Base-by-base conservation (phyloP, 164 flowering plant genomes). In the Aristolochia contorta region DNA sequence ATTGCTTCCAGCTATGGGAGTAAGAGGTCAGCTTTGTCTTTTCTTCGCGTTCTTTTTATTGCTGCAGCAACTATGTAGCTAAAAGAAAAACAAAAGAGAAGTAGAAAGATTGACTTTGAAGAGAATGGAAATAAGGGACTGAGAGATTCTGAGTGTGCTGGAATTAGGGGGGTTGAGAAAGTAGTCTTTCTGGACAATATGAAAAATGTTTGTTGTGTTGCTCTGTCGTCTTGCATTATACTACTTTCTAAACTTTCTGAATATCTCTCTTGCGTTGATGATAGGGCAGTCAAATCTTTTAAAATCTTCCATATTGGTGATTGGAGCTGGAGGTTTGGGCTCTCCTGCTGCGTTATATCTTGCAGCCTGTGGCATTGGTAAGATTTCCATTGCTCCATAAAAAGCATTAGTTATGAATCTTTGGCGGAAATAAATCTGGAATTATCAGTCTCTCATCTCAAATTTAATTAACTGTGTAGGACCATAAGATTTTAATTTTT, bases 281-380 rank as follows among this genome's bases (percentile, higher is more conserved):
- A 37, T 20, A 90, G 96, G 77, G 16, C 99, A 90, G 74, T 72
- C 82, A 25, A 88, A 77, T 57, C 83, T 91, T n/a, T 70, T 80
- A 73, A 91, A 86, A 56, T 85, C 97, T 51, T 86, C 96, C 10
- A 71, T 93, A 63, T 71, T 93, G 72, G 96, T 93, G 59, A 81
- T 93, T 65, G 99, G 99, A 59, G 97, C 97, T 41, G 99, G 99
- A 63, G 99, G 99, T 1, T 71, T 93, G 79, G 99, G 99, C 0
- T 79, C 99, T 13, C 99, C 99, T 33, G 97, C 96, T 47, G 67
- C 84, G 66, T 69, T 93, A 23, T 90, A 90, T 78, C 91, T 93
- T 59, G 92, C 97, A 19, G 97, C 99, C 50, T 86, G 91, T 67
- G 97, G 99, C 21, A 80, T 85, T 65, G 99, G 96, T 90, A 75